These are phyloP conservation scores for Trichomonas tenax DNA, from an alignment of 208 protist species.

Conservation along the genomic window DNA sequence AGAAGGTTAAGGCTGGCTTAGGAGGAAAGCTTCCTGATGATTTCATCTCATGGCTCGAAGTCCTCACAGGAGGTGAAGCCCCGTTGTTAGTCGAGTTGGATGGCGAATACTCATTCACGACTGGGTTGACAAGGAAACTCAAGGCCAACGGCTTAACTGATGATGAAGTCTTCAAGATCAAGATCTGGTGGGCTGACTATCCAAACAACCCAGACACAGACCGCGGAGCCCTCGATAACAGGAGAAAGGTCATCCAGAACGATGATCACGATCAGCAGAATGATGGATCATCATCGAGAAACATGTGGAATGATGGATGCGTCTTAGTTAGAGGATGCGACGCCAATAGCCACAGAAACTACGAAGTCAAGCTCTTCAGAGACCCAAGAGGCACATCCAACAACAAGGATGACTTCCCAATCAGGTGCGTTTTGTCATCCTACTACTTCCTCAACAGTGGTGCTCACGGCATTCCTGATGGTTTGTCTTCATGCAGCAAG, in stretches of 20 bases:
- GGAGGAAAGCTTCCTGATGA: slow-evolving; percentile 46
- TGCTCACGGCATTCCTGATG: background rate
- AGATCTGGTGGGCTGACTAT: slow-evolving; percentile 50
- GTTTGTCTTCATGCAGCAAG: background rate
- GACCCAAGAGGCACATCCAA: slow-evolving; percentile 20
- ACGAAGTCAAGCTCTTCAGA: slow-evolving; percentile 48
- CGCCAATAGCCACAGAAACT: slow-evolving; percentile 35
- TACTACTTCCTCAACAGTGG: background rate
- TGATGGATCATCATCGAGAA: slow-evolving; percentile 37
- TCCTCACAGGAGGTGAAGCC: slow-evolving; percentile 48
- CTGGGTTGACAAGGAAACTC: slow-evolving; percentile 28
- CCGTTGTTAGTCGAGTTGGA: slow-evolving; percentile 38
- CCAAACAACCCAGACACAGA: slow-evolving; percentile 35
- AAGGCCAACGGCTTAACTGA: slow-evolving; percentile 32
- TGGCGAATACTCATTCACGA: slow-evolving; percentile 43
- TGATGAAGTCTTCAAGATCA: slow-evolving; percentile 48
- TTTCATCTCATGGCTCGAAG: slow-evolving; percentile 48
- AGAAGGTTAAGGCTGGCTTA: slow-evolving; percentile 40
- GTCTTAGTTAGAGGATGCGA: slow-evolving; percentile 36
- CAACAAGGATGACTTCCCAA: background rate
- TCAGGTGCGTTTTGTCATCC: background rate
- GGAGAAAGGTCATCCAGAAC: slow-evolving; percentile 47
- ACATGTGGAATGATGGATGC: slow-evolving; percentile 49
- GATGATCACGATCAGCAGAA: slow-evolving; percentile 53
- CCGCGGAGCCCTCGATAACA: background rate